Conservation (phyloP, 2,329 filamentous ascomycete genomes). For the Bipolaris gigantea region DNA sequence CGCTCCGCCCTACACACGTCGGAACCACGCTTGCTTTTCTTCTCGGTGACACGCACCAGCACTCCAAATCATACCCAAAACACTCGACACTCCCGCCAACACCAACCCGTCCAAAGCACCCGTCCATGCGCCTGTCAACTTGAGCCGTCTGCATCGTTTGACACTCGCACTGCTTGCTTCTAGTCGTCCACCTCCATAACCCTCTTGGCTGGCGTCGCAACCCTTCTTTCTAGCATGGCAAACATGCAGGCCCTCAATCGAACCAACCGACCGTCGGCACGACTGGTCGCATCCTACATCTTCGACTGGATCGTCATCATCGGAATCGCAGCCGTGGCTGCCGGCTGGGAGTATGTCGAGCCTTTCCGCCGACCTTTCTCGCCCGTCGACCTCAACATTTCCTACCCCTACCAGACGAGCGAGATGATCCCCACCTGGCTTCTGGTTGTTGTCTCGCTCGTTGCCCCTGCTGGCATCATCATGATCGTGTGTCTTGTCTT, state of each 20-base stretch:
- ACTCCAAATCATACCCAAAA: neutral
- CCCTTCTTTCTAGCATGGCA: slow-evolving; percentile 6
- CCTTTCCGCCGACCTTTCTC: slow-evolving; percentile 74
- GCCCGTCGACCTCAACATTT: slow-evolving; percentile 73
- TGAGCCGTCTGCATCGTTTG: slow-evolving; percentile 9
- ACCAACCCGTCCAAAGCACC: slow-evolving; percentile 4
- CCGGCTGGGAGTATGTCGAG: slow-evolving; percentile 59
- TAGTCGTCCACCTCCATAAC: neutral
- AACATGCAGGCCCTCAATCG: slow-evolving; percentile 32
- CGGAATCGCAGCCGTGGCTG: slow-evolving; percentile 61
- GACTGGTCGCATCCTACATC: slow-evolving; percentile 66
- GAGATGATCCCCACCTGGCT: slow-evolving; percentile 73
- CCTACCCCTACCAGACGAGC: slow-evolving; percentile 69
- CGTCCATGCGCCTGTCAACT: slow-evolving; percentile 15
- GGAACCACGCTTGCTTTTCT: neutral
- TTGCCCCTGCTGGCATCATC: slow-evolving; percentile 69
- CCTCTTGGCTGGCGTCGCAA: slow-evolving; percentile 8
- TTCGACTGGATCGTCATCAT: slow-evolving; percentile 74
- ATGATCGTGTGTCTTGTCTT: slow-evolving; percentile 67
- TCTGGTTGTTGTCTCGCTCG: slow-evolving; percentile 64
- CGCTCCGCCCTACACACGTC: neutral
- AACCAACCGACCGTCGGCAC: slow-evolving; percentile 48
- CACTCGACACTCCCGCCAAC: slow-evolving; percentile 1
- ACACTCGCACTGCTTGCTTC: neutral
- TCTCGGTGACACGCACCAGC: neutral